A percentile compares a stretch with the other conserved stretches of the same genome.
Evolutionary conservation across 2,329 filamentous ascomycete genomes (phyloP).

Genomic region (Phialophora chinensis): DNA sequence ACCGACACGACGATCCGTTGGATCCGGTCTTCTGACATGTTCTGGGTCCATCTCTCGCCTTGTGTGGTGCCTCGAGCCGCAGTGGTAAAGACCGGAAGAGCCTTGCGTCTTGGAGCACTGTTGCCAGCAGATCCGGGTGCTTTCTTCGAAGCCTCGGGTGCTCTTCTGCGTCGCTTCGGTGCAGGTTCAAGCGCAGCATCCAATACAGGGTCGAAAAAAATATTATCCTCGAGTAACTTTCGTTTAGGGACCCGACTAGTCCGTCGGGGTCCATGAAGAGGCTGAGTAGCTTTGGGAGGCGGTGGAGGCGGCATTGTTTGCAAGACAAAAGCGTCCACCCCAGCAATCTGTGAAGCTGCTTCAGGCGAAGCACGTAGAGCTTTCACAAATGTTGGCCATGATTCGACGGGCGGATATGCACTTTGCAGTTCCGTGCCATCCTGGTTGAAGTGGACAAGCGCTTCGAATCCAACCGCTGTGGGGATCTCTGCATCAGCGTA

Average conservation of each 20-base stretch:
- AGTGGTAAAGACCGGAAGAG: background rate
- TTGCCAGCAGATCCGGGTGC: background rate
- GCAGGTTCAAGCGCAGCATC: constrained; percentile 8
- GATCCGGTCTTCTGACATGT: constrained; percentile 27
- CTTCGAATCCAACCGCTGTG: constrained; percentile 9
- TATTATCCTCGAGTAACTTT: constrained; percentile 23
- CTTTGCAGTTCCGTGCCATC: constrained; percentile 24
- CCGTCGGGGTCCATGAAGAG: constrained; percentile 2
- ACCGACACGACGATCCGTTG: constrained; percentile 52
- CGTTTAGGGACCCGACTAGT: constrained; percentile 24
- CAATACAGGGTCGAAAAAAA: constrained; percentile 6
- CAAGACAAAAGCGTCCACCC: constrained; percentile 2
- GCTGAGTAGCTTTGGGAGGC: background rate
- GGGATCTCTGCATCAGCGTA: constrained; percentile 10
- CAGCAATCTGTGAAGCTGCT: constrained; percentile 12
- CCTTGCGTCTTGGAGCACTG: constrained; percentile 1
- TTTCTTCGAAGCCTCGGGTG: background rate
- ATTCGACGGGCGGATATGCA: constrained; percentile 22
- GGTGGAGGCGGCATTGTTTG: constrained; percentile 14
- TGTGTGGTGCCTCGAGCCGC: constrained; percentile 1
- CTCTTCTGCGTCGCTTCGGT: constrained; percentile 25
- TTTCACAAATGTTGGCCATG: constrained; percentile 31
- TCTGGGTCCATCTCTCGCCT: constrained; percentile 27
- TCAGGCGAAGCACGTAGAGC: constrained; percentile 23
- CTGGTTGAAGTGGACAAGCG: constrained; percentile 27